A percentile compares a stretch with the other conserved stretches of the same genome.
Conservation (phyloP, 768 basidiomycete genomes). For the Roridomyces roridus region DNA sequence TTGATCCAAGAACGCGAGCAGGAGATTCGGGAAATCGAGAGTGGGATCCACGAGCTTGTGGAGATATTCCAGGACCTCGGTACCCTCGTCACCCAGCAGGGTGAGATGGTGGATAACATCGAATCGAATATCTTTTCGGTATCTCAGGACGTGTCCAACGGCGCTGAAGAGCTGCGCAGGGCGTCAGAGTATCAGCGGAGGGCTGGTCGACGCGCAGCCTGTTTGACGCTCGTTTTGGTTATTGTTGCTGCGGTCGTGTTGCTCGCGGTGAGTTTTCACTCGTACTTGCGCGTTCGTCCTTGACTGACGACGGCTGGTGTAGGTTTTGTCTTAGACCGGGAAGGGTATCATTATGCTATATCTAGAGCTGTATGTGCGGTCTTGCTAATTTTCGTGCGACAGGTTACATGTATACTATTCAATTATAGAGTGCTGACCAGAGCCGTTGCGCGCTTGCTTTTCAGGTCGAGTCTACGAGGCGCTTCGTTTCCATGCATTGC, state of each 20-base stretch:
- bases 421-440: too few species aligned
- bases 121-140: conserved; percentile 94
- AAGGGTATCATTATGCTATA: neutral
- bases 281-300: neutral
- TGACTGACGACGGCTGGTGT: neutral
- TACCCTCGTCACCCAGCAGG: conserved; percentile 93
- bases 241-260: conserved; percentile 87
- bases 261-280: conserved; percentile 74
- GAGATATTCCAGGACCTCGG: conserved; percentile 98
- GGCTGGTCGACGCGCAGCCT: conserved; percentile 89
- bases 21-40: conserved; percentile 96
- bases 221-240: conserved; percentile 86
- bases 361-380: too few species aligned
- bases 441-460: too few species aligned
- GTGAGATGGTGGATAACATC: conserved; percentile 94
- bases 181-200: conserved; percentile 94
- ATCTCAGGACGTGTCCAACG: conserved; percentile 80
- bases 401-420: too few species aligned
- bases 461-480: too few species aligned
- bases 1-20: conserved; percentile 94
- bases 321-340: neutral
- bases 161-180: conserved; percentile 84
- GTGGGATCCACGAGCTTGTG: conserved; percentile 92
- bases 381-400: too few species aligned
- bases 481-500: too few species aligned